Percentiles rank a stretch among this genome's conserved stretches.
Evolutionary conservation across 768 basidiomycete species (phyloP).

Genomic region (Mycena amicta): DNA sequence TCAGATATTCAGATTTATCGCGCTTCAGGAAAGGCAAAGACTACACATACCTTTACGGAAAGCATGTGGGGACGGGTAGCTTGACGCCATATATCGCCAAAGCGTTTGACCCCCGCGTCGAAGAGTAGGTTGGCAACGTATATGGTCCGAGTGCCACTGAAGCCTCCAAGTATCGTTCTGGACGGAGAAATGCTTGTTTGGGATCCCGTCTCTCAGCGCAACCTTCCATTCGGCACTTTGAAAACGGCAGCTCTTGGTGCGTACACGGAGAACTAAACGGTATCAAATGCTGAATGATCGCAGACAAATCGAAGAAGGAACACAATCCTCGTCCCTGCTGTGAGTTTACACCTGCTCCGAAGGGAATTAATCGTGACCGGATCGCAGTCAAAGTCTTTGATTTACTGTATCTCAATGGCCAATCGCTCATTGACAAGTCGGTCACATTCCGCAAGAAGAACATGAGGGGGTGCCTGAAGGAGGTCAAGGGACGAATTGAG

Average conservation of each 20-base stretch:
- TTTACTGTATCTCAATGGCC: constrained; percentile 85
- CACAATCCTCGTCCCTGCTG: constrained; percentile 88
- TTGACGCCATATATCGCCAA: constrained; percentile 84
- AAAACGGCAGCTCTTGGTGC: constrained; percentile 90
- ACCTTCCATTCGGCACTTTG: constrained; percentile 89
- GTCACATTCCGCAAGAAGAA: constrained; percentile 80
- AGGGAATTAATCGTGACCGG: background rate
- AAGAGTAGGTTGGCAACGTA: constrained; percentile 61
- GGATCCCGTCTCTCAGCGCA: constrained; percentile 88
- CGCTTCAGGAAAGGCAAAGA: constrained; percentile 79
- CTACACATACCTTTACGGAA: constrained; percentile 91
- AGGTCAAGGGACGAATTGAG: constrained; percentile 80
- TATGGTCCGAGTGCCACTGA: background rate
- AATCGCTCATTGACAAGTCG: constrained; percentile 71
- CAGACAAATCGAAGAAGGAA: constrained; percentile 73
- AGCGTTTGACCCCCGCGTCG: constrained; percentile 74
- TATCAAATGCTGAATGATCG: background rate
- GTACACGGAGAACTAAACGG: constrained; percentile 19
- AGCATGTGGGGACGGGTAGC: constrained; percentile 78
- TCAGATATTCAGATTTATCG: too few species aligned
- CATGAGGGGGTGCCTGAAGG: constrained; percentile 65
- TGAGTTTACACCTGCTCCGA: constrained; percentile 42
- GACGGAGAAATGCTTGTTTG: constrained; percentile 99
- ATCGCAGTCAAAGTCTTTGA: constrained; percentile 92
- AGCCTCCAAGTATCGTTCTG: constrained; percentile 71